Base-by-base conservation (phyloP, 2,329 filamentous ascomycete genomes). In the Zalaria sp. region DNA sequence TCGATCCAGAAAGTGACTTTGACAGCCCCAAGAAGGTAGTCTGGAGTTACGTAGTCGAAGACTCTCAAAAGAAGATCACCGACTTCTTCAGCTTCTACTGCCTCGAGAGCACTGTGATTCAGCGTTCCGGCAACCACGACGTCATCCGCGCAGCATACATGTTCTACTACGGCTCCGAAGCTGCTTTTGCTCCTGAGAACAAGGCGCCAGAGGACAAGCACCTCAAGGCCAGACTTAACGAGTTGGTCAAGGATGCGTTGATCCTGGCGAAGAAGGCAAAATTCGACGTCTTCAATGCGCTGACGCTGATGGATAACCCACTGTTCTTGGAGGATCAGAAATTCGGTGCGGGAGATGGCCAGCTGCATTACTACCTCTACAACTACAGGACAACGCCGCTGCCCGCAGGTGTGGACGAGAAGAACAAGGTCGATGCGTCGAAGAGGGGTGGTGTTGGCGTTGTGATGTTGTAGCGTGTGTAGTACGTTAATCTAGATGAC, bases 11-110 rank as follows among this genome's bases (percentile, higher is more conserved):
- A 52, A 51, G 51, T 5, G 47, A 49, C 31, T 41, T 43, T n/a
- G 60, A 65, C 31, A 63, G 72, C 10, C 72, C 72, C 37, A 83
- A 94, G 55, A 84, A 88, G 60, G 87, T 94, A 5, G 79, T 96
- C 9, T 98, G 86, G 84, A 79, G 81, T 3, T 96, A 93, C 51
- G 89, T 98, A 6, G 85, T 93, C 9, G 89, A 75, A 58, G 73
- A 81, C 41, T 63, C 71, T 0, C 52, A 76, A 37, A 77, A 80
- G 39, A 86, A 86, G 53, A 84, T 98, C 56, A 95, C 86, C 32
- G 91, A 98, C 63, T 95, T 94, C 66, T 82, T 95, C 66, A 95
- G 87, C 32, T 98, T 96, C 67, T 98, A 96, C 70, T 80, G 79
- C 57, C 80, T 98, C 29, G 87, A 94, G 45, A 58, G 87, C 10